Conservation (phyloP, 2,329 filamentous ascomycete genomes). For the Stemphylium lycopersici region DNA sequence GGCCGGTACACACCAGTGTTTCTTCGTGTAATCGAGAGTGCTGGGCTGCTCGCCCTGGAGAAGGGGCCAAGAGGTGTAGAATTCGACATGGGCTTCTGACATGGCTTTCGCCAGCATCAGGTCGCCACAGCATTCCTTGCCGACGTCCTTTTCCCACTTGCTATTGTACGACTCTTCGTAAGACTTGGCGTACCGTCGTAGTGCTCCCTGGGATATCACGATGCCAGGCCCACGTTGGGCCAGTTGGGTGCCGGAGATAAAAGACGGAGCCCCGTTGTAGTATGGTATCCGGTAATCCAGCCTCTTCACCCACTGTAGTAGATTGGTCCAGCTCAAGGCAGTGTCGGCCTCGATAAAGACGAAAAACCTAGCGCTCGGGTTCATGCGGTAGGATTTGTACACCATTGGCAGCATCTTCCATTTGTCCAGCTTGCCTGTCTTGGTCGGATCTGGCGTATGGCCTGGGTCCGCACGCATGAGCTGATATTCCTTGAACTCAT, state of each 20-base stretch:
- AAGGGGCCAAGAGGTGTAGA: constrained; percentile 50
- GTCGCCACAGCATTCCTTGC: constrained; percentile 49
- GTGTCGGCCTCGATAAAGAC: constrained; percentile 48
- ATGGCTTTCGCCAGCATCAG: constrained; percentile 45
- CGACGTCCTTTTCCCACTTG: constrained; percentile 43
- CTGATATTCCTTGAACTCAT: constrained; percentile 61
- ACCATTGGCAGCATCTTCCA: constrained; percentile 65
- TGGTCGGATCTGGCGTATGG: constrained; percentile 50
- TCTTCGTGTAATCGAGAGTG: constrained; percentile 48
- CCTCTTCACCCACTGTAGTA: constrained; percentile 48
- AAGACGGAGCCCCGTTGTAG: constrained; percentile 50
- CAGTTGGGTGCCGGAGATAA: constrained; percentile 47
- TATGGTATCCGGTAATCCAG: constrained; percentile 51
- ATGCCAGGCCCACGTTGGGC: constrained; percentile 54
- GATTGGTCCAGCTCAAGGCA: constrained; percentile 44
- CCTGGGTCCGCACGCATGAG: constrained; percentile 53
- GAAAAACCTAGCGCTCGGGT: constrained; percentile 36
- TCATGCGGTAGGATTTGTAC: constrained; percentile 53
- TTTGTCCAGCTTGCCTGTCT: constrained; percentile 60
- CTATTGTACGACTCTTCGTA: constrained; percentile 39
- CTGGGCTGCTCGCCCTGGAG: constrained; percentile 52
- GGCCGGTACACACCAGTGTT: constrained; percentile 52
- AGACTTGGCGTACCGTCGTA: constrained; percentile 41
- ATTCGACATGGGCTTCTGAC: constrained; percentile 42
- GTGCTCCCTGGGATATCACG: constrained; percentile 50